Conservation (phyloP, 2,329 filamentous ascomycete species). For the Trichoderma atroviride region DNA sequence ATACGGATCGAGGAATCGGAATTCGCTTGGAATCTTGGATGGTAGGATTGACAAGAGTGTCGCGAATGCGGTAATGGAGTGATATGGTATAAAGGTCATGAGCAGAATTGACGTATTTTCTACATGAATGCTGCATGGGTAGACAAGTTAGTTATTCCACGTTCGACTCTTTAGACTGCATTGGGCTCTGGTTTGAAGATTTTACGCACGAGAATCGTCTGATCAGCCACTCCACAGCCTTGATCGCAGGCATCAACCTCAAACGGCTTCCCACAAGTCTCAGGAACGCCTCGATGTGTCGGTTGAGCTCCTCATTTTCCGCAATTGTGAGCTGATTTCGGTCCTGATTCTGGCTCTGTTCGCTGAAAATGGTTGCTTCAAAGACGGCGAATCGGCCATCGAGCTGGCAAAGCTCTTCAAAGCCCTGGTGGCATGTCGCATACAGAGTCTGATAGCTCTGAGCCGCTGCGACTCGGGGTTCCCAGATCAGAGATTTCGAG, state of each 20-base stretch:
- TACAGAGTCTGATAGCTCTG: constrained; percentile 92
- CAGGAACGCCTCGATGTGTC: constrained; percentile 78
- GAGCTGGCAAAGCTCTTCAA: constrained; percentile 85
- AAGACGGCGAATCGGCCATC: constrained; percentile 79
- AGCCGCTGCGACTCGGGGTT: constrained; percentile 76
- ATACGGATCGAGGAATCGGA: constrained; percentile 86
- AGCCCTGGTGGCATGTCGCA: constrained; percentile 84
- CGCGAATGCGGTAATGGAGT: constrained; percentile 80
- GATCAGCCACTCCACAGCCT: constrained; percentile 93
- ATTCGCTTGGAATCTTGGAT: constrained; percentile 69
- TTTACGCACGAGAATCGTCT: constrained; percentile 76
- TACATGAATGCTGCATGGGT: constrained; percentile 74
- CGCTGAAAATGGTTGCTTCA: constrained; percentile 80
- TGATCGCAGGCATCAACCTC: constrained; percentile 83
- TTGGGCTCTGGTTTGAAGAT: neutral
- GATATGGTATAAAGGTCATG: constrained; percentile 89
- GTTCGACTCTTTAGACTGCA: neutral
- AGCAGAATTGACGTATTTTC: constrained; percentile 80
- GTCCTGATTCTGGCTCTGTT: constrained; percentile 88
- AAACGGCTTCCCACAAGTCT: constrained; percentile 75
- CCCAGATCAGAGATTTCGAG: constrained; percentile 93
- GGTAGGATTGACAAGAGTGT: constrained; percentile 88
- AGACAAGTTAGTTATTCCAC: constrained; percentile 19
- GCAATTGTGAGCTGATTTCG: constrained; percentile 77
- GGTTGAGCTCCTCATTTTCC: constrained; percentile 82